A percentile compares a stretch with the other conserved stretches of the same genome.
These are phyloP conservation scores for Lepiota venenata DNA, from an alignment of 768 basidiomycete genomes.

Conservation along the genomic window DNA sequence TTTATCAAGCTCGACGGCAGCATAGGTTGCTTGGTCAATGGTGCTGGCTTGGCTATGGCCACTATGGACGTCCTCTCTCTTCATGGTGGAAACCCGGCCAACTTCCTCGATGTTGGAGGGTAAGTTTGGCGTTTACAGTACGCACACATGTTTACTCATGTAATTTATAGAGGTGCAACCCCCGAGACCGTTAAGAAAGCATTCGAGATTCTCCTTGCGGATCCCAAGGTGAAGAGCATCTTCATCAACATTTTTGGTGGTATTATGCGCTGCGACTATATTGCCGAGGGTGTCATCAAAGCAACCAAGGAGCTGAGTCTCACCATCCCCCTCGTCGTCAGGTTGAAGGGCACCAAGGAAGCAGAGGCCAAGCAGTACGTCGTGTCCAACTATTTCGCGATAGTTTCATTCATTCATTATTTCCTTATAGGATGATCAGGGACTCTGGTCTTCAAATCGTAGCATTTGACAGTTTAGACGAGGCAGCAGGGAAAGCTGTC, in stretches of 20 bases:
- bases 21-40: constrained; percentile 97
- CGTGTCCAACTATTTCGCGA: background rate
- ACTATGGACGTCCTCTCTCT: constrained; percentile 99
- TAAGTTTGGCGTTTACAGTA: constrained; percentile 26
- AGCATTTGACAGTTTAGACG: constrained; percentile 90
- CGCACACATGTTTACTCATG: constrained; percentile 5
- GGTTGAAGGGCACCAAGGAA: constrained; percentile 97
- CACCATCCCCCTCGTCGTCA: constrained; percentile 85
- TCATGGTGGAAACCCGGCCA: constrained; percentile 95
- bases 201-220: constrained; percentile 89
- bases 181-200: constrained; percentile 99
- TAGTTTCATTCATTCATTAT: constrained; percentile 8
- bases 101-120: constrained; percentile 99
- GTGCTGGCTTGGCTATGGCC: constrained; percentile 98
- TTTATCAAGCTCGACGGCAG: constrained; percentile 99
- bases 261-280: constrained; percentile 99
- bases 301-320: constrained; percentile 90
- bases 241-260: constrained; percentile 99
- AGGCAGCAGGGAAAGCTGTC: constrained; percentile 82
- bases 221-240: constrained; percentile 94
- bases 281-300: constrained; percentile 97
- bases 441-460: constrained; percentile 91
- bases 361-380: constrained; percentile 90
- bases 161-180: constrained; percentile 74
- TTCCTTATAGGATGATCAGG: constrained; percentile 73